Conservation (phyloP, 2,329 filamentous ascomycete species). For the Verticillium zaregamsianum region DNA sequence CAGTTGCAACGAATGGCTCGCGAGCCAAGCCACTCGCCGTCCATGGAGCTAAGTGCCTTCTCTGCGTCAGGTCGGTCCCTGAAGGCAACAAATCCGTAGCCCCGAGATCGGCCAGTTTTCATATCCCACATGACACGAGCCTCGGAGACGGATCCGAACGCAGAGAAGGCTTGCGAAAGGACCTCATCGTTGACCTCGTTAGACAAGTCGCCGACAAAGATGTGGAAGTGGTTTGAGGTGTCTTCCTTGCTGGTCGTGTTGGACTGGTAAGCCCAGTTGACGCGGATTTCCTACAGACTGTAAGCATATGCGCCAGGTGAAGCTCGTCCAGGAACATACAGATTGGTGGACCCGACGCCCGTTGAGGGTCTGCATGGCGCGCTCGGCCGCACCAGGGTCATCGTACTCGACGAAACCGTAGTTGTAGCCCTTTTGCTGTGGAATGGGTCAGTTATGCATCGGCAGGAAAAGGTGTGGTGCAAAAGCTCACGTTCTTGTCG, state of each 20-base stretch:
- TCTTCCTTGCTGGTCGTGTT: slow-evolving; percentile 94
- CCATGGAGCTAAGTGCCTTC: slow-evolving; percentile 95
- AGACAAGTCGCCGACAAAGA: slow-evolving; percentile 95
- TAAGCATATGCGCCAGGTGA: background rate
- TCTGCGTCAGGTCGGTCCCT: slow-evolving; percentile 90
- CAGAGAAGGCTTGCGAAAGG: slow-evolving; percentile 87
- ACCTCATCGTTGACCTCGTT: slow-evolving; percentile 99
- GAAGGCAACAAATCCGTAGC: slow-evolving; percentile 97
- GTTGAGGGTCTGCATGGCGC: slow-evolving; percentile 95
- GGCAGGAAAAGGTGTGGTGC: background rate
- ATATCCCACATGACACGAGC: slow-evolving; percentile 99
- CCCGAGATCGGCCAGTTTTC: slow-evolving; percentile 97
- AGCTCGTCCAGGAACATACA: slow-evolving; percentile 51
- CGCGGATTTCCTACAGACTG: slow-evolving; percentile 77
- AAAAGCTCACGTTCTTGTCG: slow-evolving; percentile 85
- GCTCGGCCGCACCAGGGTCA: slow-evolving; percentile 91
- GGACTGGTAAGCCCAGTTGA: slow-evolving; percentile 99
- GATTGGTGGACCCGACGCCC: slow-evolving; percentile 93
- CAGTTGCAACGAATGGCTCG: slow-evolving; percentile 99
- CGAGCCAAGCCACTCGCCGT: slow-evolving; percentile 97
- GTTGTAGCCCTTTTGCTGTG: slow-evolving; percentile 76
- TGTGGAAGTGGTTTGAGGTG: slow-evolving; percentile 97
- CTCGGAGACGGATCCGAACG: slow-evolving; percentile 93
- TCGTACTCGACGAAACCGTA: slow-evolving; percentile 99
- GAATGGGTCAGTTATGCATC: background rate